Evolutionary conservation across 1,284 basidiomycete species (phyloP).

Genomic region (Heterobasidion parviporum): DNA sequence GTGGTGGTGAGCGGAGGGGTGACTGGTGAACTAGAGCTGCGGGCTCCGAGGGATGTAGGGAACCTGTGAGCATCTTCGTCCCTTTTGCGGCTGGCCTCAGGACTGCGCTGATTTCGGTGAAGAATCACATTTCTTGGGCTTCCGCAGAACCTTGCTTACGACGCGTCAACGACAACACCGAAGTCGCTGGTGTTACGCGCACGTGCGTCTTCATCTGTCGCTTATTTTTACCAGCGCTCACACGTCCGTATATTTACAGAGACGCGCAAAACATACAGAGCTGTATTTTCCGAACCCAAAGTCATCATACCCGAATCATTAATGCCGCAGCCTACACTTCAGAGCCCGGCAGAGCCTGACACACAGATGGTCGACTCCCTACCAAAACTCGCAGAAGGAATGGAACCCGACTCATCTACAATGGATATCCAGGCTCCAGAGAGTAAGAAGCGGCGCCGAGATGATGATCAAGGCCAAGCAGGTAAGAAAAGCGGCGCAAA

Average conservation of each 20-base stretch:
- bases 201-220: conserved; percentile 41
- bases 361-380: no score
- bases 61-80: conserved; percentile 52
- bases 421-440: no score
- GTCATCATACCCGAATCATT: conserved; percentile 40
- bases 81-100: no score
- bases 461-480: no score
- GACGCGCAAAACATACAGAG: conserved; percentile 54
- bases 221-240: not conserved
- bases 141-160: conserved; percentile 56
- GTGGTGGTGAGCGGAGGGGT: conserved; percentile 63
- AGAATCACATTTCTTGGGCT: conserved; percentile 59
- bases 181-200: conserved; percentile 64
- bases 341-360: no score
- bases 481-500: no score
- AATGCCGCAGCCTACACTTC: no score
- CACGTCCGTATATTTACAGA: conserved; percentile 21
- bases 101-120: not conserved
- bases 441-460: no score
- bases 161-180: conserved; percentile 48
- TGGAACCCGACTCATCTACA: no score
- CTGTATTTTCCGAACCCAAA: conserved; percentile 63
- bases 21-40: conserved; percentile 44
- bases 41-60: conserved; percentile 61
- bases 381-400: no score